Evolutionary conservation across 129 eudicot species (phyloP), one percentile per base, ranked within the genome.

Genomic region (Centaurea solstitialis): DNA sequence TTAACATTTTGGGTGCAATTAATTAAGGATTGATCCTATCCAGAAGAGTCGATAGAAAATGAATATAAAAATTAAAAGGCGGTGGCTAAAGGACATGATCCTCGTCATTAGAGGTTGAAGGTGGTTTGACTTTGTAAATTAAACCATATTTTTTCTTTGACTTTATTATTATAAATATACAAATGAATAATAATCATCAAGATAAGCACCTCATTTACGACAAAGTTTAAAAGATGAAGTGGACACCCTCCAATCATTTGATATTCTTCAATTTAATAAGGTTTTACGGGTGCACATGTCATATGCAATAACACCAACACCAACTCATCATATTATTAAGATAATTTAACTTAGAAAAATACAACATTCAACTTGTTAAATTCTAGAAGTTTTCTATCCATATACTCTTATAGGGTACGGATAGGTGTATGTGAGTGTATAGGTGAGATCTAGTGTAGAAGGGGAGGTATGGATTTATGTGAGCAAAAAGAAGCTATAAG

Each of bases 121-220:
- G 20, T 80, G 67, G 37, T 61, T 72, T 53, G 73, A 80, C 72
- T 72, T 39, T 72, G 5, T 40, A 73, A 59, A 50, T 18, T 45
- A 33, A 35, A 6, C 70, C 43, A 67, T 59, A 59, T 59, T 71
- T 72, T 20, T 20, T 57, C 18, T 61, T 37, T 62, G 70, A 72
- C 77, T 61, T 80, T 17, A 57, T 38, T 77, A 57, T 17, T 37
- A 35, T n/a, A n/a, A n/a, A n/a, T n/a, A 59, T 22, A 64, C 22
- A 21, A 2, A 21, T 33, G 5, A 3, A 30, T 30, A 7, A 20
- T 18, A 15, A 21, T 64, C 12, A 5, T 59, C 59, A 72, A 47
- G 82, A 80, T 72, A 73, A 70, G 82, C 70, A 72, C 79, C 79
- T 80, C 33, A 61, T 61, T 80, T 66, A 80, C 84, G 84, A 72